These are phyloP conservation scores for Aurifilum marmelostoma DNA, from an alignment of 2,329 filamentous ascomycete genomes.

Conservation along the genomic window DNA sequence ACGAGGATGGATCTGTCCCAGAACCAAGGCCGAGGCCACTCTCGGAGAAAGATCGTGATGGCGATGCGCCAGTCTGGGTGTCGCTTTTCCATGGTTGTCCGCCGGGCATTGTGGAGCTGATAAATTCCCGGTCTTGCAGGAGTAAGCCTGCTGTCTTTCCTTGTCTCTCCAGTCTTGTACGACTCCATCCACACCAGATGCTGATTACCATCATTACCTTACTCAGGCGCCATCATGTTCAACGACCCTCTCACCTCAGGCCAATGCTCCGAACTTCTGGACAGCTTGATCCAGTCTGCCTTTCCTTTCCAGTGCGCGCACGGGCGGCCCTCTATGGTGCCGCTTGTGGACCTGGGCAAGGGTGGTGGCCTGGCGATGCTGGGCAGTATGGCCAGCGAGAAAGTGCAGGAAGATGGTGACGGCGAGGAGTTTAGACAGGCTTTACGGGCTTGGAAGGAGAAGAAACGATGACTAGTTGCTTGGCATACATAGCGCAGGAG, in stretches of 20 bases:
- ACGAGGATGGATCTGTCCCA: constrained; percentile 37
- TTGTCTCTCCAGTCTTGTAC: too few relatives aligned
- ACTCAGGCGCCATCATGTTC: constrained; percentile 75
- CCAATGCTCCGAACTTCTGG: constrained; percentile 63
- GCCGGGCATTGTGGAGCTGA: constrained; percentile 71
- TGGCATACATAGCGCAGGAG: not conserved
- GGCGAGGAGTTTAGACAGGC: not conserved
- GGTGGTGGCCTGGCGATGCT: not conserved
- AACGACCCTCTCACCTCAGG: constrained; percentile 66
- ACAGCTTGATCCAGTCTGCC: constrained; percentile 60
- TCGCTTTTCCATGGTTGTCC: constrained; percentile 71
- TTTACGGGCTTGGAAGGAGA: not conserved
- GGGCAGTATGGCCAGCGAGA: not conserved
- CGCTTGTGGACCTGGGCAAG: constrained; percentile 59
- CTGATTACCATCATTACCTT: not conserved
- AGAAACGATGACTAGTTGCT: not conserved
- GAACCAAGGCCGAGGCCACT: constrained; percentile 1
- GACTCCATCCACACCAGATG: not conserved
- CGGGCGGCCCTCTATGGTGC: constrained; percentile 69
- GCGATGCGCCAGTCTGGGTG: constrained; percentile 53
- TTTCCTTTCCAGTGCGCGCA: constrained; percentile 88
- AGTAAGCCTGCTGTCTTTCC: constrained; percentile 47
- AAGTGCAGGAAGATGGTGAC: not conserved
- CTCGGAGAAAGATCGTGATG: not conserved
- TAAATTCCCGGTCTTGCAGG: constrained; percentile 76